These are phyloP conservation scores for Naematelia aurantialba DNA, from an alignment of 768 basidiomycete species.

Conservation along the genomic window DNA sequence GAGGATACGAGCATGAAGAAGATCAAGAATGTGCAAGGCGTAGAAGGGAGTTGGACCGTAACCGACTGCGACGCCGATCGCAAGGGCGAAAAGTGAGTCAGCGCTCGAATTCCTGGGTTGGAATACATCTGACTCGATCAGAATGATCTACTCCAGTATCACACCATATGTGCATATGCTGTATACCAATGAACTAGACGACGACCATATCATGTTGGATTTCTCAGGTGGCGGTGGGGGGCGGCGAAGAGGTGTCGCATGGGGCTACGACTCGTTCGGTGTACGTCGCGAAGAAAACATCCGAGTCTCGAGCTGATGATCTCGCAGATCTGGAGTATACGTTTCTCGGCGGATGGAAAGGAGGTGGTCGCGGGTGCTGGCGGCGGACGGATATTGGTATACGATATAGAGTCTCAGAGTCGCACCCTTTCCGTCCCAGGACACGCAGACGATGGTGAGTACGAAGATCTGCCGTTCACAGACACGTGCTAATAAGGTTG, in stretches of 20 bases:
- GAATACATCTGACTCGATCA: constrained; percentile 41
- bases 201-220: constrained; percentile 44
- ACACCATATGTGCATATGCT: constrained; percentile 49
- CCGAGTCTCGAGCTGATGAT: no score
- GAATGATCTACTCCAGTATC: constrained; percentile 90
- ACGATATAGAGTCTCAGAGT: constrained; percentile 76
- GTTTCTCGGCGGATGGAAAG: constrained; percentile 92
- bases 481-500: constrained; percentile 1
- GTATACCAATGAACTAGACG: constrained; percentile 39
- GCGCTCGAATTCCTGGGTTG: constrained; percentile 5
- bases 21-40: constrained; percentile 64
- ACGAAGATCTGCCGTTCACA: background rate
- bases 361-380: constrained; percentile 88
- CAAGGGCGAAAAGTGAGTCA: constrained; percentile 59
- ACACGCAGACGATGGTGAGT: constrained; percentile 67
- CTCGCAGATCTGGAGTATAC: constrained; percentile 78
- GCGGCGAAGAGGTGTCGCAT: constrained; percentile 9
- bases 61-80: constrained; percentile 89
- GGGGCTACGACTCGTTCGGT: constrained; percentile 41
- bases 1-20: constrained; percentile 48
- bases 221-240: constrained; percentile 16
- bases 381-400: constrained; percentile 59
- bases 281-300: constrained; percentile 42
- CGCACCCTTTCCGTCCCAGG: constrained; percentile 81
- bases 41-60: constrained; percentile 82